These are phyloP conservation scores for Sesbania bispinosa DNA, from an alignment of 306 rosid species.

Conservation along the genomic window DNA sequence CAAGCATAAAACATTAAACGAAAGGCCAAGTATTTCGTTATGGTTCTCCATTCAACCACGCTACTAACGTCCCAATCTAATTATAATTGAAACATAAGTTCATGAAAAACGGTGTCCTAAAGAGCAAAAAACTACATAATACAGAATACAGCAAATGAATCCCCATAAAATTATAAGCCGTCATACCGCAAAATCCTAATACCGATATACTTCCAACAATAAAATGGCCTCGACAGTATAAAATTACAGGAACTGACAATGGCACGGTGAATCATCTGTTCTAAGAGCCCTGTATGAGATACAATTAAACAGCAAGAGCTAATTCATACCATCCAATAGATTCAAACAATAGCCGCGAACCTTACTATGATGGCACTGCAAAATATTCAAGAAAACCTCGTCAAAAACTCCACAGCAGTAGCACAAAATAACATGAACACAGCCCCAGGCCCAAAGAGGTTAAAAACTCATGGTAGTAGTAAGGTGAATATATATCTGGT, in stretches of 20 bases:
- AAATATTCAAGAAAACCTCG: background rate
- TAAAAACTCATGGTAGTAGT: background rate
- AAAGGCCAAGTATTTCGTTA: background rate
- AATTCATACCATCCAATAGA: background rate
- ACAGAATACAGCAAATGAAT: conserved; percentile 16
- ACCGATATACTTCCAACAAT: background rate
- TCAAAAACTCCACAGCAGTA: background rate
- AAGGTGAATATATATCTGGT: background rate
- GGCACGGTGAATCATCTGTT: conserved; percentile 1
- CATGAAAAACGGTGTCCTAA: background rate
- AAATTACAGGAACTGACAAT: conserved; percentile 16
- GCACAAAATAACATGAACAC: background rate
- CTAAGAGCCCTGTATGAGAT: background rate
- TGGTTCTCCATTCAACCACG: background rate
- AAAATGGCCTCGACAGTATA: background rate
- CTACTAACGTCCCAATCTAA: background rate
- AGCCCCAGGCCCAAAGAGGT: background rate
- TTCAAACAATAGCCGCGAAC: background rate
- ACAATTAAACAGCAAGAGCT: background rate
- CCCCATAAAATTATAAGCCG: conserved; percentile 1
- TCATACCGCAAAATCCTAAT: background rate
- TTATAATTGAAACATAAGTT: background rate
- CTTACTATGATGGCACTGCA: conserved; percentile 53
- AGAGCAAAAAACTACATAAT: background rate
- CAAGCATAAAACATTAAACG: background rate